These are phyloP conservation scores for Pisolithus sp. DNA, from an alignment of 768 basidiomycete species.

Conservation along the genomic window DNA sequence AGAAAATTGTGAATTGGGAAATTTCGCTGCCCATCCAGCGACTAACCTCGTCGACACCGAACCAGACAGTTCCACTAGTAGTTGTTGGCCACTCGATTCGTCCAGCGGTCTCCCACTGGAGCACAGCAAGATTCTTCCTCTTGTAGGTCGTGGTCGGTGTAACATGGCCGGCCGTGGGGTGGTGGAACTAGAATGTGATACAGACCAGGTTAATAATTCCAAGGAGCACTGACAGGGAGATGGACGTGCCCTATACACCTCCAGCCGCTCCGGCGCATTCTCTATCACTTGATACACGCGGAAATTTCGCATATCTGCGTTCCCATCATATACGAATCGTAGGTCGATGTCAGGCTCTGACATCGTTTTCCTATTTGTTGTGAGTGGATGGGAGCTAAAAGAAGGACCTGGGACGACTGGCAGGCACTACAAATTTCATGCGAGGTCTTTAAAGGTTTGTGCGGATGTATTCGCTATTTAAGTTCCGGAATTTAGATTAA, in stretches of 20 bases:
- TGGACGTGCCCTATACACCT: slow-evolving; percentile 38
- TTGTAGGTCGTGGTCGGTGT: slow-evolving; percentile 41
- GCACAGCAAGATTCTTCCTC: slow-evolving; percentile 40
- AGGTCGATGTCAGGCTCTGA: slow-evolving; percentile 32
- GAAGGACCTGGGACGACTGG: neutral
- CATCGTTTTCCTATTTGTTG: slow-evolving; percentile 14
- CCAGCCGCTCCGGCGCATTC: slow-evolving; percentile 23
- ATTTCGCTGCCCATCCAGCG: neutral
- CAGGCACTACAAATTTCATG: neutral
- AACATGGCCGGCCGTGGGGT: slow-evolving; percentile 38
- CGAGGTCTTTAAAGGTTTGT: neutral
- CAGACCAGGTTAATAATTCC: neutral
- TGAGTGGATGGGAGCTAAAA: neutral
- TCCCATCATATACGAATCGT: slow-evolving; percentile 30
- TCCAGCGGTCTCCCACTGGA: slow-evolving; percentile 46
- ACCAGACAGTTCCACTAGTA: slow-evolving; percentile 39
- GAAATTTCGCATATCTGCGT: slow-evolving; percentile 40
- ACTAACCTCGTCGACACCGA: slow-evolving; percentile 43
- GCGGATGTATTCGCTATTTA: slow-evolving; percentile 14
- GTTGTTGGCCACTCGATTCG: slow-evolving; percentile 47
- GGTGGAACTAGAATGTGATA: slow-evolving; percentile 31
- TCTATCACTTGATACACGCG: slow-evolving; percentile 31
- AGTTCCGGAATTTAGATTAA: slow-evolving; percentile 17
- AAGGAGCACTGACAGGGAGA: neutral
- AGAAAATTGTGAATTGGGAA: neutral